phyloP scores from a whole-genome alignment of 1,284 basidiomycete genomes.

The Mycosarcoma maydis region DNA sequence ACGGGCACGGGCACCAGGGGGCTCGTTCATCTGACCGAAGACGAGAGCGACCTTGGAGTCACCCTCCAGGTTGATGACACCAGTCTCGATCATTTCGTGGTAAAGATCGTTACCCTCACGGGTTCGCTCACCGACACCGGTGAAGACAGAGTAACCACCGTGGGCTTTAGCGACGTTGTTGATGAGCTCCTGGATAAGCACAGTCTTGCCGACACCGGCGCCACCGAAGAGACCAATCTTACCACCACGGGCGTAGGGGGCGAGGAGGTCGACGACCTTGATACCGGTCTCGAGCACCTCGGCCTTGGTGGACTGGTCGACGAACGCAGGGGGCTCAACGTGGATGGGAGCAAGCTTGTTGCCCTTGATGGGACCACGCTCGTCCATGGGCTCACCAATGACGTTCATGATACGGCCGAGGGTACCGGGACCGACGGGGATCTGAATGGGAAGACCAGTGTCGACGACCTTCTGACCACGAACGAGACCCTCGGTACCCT shows the following conservation, averaged over 20 bases:
- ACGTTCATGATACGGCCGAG: conserved; percentile 99
- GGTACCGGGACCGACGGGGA: conserved; percentile 91
- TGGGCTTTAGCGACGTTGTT: conserved; percentile 99
- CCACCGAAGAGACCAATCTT: conserved; percentile 99
- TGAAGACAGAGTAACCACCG: conserved; percentile 99
- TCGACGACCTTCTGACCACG: conserved; percentile 97
- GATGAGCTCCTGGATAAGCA: conserved; percentile 98
- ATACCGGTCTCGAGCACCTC: conserved; percentile 99
- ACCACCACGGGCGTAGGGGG: conserved; percentile 99
- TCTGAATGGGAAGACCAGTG: conserved; percentile 93
- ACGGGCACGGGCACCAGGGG: conserved; percentile 99
- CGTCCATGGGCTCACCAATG: conserved; percentile 99
- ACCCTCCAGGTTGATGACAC: conserved; percentile 95
- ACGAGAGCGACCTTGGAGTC: conserved; percentile 99
- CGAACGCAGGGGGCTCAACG: conserved; percentile 93
- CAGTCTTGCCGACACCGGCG: conserved; percentile 99
- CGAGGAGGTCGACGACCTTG: conserved; percentile 99
- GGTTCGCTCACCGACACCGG: conserved; percentile 98
- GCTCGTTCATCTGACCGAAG: conserved; percentile 99
- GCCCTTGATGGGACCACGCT: conserved; percentile 97
- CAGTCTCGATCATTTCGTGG: conserved; percentile 99
- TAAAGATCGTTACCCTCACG: conserved; percentile 99
- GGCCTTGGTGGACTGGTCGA: conserved; percentile 96
- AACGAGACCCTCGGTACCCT: conserved; percentile 99
- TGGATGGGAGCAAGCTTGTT: conserved; percentile 84